These are phyloP conservation scores for Dactylellina haptotyla DNA, from an alignment of 2,329 filamentous ascomycete species.

Conservation along the genomic window DNA sequence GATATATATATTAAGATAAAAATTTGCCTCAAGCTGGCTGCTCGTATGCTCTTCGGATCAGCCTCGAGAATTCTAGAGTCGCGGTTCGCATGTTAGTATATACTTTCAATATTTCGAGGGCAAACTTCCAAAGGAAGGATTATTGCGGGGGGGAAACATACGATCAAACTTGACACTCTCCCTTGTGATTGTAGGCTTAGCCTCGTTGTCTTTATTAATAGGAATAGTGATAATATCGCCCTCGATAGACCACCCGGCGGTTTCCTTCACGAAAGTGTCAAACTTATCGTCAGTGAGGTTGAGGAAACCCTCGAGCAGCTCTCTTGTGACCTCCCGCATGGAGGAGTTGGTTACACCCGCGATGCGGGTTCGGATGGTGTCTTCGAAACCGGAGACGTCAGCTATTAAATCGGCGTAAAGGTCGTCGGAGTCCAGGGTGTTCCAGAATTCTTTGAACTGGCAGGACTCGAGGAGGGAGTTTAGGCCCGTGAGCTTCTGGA, in stretches of 20 bases:
- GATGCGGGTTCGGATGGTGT: slow-evolving; percentile 88
- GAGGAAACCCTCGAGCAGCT: slow-evolving; percentile 78
- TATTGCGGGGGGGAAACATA: no score
- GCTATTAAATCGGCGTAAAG: slow-evolving; percentile 94
- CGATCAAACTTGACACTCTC: slow-evolving; percentile 92
- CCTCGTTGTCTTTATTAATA: slow-evolving; percentile 96
- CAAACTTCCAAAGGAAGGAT: no score
- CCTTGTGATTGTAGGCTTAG: slow-evolving; percentile 90
- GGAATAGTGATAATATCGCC: slow-evolving; percentile 77
- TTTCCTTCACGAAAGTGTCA: slow-evolving; percentile 81
- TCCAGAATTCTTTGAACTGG: slow-evolving; percentile 93
- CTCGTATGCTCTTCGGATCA: slow-evolving; percentile 87
- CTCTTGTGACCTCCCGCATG: slow-evolving; percentile 76
- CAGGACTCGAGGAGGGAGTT: slow-evolving; percentile 89
- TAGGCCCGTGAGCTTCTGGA: slow-evolving; percentile 84
- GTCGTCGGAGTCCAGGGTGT: slow-evolving; percentile 89
- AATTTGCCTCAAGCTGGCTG: slow-evolving; percentile 70
- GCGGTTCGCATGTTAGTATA: no score
- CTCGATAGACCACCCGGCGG: slow-evolving; percentile 84
- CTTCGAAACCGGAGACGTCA: slow-evolving; percentile 94
- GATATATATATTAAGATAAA: neutral
- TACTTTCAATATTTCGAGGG: no score
- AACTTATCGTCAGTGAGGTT: slow-evolving; percentile 74
- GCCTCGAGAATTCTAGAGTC: slow-evolving; percentile 75
- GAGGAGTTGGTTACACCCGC: slow-evolving; percentile 84